A percentile compares a stretch with the other conserved stretches of the same genome.
phyloP scores from a whole-genome alignment of 305 asterid genomes.

The Plantago rigida region DNA sequence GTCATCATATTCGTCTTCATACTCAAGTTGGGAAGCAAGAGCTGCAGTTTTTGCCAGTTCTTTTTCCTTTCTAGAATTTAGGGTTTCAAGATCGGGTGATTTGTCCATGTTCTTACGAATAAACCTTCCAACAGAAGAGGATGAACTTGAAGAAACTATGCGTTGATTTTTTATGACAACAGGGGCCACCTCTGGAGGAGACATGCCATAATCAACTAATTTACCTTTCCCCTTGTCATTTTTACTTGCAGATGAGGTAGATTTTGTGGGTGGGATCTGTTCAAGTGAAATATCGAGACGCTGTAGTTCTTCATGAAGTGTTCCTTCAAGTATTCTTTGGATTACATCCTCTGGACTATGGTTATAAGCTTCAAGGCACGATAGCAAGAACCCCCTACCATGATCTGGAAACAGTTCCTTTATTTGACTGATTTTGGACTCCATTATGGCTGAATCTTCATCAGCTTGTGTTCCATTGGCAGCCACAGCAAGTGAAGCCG shows the following conservation, averaged over 20 bases:
- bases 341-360: slow-evolving; percentile 85
- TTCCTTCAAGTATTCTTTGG: slow-evolving; percentile 85
- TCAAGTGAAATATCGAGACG: slow-evolving; percentile 56
- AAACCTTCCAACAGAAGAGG: slow-evolving; percentile 70
- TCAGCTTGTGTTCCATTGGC: slow-evolving; percentile 36
- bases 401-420: slow-evolving; percentile 82
- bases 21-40: slow-evolving; percentile 64
- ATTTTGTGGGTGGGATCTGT: slow-evolving; percentile 37
- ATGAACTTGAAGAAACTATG: slow-evolving; percentile 41
- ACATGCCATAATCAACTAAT: slow-evolving; percentile 24
- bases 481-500: slow-evolving; percentile 26
- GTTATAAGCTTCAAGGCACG: slow-evolving; percentile 89
- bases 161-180: slow-evolving; percentile 24
- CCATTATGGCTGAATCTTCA: slow-evolving; percentile 66
- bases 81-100: slow-evolving; percentile 36
- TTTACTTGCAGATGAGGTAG: slow-evolving; percentile 29
- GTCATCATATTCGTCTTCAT: slow-evolving; percentile 94
- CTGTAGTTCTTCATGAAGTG: slow-evolving; percentile 71
- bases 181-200: slow-evolving; percentile 28
- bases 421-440: slow-evolving; percentile 88
- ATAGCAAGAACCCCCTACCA: slow-evolving; percentile 73
- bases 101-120: slow-evolving; percentile 48
- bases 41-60: slow-evolving; percentile 57
- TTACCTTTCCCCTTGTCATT: slow-evolving; percentile 68
- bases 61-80: slow-evolving; percentile 40